Conservation (phyloP, 106 monocot species). For the Narthecium ossifragum region DNA sequence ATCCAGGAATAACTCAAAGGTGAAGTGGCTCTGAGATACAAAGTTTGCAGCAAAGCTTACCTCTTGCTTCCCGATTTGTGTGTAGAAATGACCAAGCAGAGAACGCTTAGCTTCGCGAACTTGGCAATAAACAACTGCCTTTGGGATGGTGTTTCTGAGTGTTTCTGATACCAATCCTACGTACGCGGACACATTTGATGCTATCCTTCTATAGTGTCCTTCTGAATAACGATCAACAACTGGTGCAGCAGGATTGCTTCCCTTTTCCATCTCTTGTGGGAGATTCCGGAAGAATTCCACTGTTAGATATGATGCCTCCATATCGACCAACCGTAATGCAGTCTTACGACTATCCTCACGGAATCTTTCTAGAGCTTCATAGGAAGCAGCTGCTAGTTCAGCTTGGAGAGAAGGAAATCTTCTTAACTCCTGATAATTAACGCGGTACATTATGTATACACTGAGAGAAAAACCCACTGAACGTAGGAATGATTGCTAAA, state of each 20-base stretch:
- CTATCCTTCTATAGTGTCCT: slow-evolving; percentile 81
- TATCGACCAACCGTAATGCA: slow-evolving; percentile 72
- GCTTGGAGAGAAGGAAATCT: slow-evolving; percentile 86
- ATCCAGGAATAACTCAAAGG: too few relatives aligned
- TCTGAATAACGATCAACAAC: slow-evolving; percentile 49
- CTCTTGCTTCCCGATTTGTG: slow-evolving; percentile 54
- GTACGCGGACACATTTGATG: slow-evolving; percentile 77
- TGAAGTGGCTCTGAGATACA: too few relatives aligned
- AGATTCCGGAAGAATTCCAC: slow-evolving; percentile 94
- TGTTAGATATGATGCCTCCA: slow-evolving; percentile 91
- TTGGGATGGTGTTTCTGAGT: slow-evolving; percentile 57
- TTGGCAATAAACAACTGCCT: slow-evolving; percentile 83
- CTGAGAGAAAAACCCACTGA: too few relatives aligned
- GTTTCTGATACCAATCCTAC: slow-evolving; percentile 64
- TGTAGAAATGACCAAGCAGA: slow-evolving; percentile 71
- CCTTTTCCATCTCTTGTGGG: slow-evolving; percentile 76
- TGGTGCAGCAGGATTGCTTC: slow-evolving; percentile 12
- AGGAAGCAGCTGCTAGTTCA: slow-evolving; percentile 70
- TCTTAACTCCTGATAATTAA: slow-evolving; percentile 55
- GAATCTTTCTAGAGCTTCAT: slow-evolving; percentile 71
- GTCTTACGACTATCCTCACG: slow-evolving; percentile 82
- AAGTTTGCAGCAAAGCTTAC: too few relatives aligned
- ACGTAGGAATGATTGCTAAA: too few relatives aligned
- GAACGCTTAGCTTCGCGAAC: slow-evolving; percentile 84
- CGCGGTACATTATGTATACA: too few relatives aligned